These are phyloP conservation scores for Echites panduratus DNA, from an alignment of 257 asterid genomes.

Conservation along the genomic window DNA sequence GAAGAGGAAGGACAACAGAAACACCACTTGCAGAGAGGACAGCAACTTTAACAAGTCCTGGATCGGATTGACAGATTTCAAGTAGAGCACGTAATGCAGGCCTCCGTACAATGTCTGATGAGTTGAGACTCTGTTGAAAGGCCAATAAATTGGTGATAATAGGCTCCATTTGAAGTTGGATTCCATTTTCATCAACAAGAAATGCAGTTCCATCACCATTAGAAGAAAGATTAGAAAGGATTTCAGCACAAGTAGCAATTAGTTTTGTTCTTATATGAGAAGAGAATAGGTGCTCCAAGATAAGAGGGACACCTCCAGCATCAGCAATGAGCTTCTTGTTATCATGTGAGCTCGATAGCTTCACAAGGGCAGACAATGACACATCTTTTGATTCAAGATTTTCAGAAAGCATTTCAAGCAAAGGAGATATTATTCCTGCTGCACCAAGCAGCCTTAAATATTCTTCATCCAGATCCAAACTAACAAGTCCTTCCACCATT, in stretches of 20 bases:
- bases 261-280: slow-evolving; percentile 26
- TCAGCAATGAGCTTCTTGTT: slow-evolving; percentile 44
- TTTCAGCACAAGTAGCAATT: slow-evolving; percentile 40
- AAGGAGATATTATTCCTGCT: slow-evolving; percentile 34
- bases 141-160: slow-evolving; percentile 33
- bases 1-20: slow-evolving; percentile 46
- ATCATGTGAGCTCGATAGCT: slow-evolving; percentile 30
- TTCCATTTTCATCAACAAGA: slow-evolving; percentile 36
- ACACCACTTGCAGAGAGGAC: slow-evolving; percentile 51
- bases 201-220: slow-evolving; percentile 47
- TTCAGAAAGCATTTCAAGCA: slow-evolving; percentile 54
- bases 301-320: slow-evolving; percentile 37
- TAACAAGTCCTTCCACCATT: slow-evolving; percentile 41
- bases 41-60: slow-evolving; percentile 47
- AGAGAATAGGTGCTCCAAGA: slow-evolving; percentile 35
- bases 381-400: slow-evolving; percentile 40
- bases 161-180: slow-evolving; percentile 31
- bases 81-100: slow-evolving; percentile 48
- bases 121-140: slow-evolving; percentile 42
- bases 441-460: slow-evolving; percentile 41
- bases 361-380: slow-evolving; percentile 37
- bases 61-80: slow-evolving; percentile 49
- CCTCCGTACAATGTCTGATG: slow-evolving; percentile 32
- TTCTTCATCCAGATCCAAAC: slow-evolving; percentile 38
- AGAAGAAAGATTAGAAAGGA: slow-evolving; percentile 43